phyloP scores from a whole-genome alignment of 2,329 filamentous ascomycete species.

The Sporothrix pseudoabietina region DNA sequence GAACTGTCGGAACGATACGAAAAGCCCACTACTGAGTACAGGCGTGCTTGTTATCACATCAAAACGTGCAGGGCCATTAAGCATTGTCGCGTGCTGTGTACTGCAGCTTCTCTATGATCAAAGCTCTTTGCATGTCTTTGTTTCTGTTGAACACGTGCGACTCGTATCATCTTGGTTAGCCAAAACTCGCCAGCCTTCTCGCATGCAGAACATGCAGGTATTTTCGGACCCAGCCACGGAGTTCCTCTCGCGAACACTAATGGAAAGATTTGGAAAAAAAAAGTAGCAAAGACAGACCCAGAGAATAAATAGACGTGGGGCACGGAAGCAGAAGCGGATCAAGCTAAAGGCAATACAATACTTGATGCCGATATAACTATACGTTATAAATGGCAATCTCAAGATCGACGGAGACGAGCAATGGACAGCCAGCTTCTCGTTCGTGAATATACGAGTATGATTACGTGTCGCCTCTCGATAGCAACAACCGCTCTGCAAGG shows the following conservation, averaged over 20 bases:
- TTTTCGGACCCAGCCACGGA: constrained; percentile 10
- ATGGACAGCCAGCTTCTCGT: neutral
- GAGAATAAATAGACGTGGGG: constrained; percentile 13
- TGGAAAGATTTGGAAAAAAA: neutral
- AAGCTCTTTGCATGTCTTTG: neutral
- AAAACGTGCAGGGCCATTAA: no score
- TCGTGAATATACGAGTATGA: neutral
- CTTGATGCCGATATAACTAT: neutral
- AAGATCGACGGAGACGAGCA: neutral
- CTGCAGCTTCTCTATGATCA: neutral
- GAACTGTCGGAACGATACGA: neutral
- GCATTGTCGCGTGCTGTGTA: neutral
- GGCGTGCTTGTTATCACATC: neutral
- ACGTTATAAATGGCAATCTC: neutral
- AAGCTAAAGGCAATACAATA: neutral
- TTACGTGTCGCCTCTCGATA: neutral
- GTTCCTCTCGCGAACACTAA: neutral
- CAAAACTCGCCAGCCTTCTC: neutral
- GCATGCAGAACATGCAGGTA: neutral
- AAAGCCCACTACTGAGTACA: neutral
- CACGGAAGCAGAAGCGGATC: constrained; percentile 16
- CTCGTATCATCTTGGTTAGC: neutral
- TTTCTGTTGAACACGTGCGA: neutral
- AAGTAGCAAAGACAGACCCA: neutral
- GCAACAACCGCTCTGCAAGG: constrained; percentile 4